A percentile compares a stretch with the other conserved stretches of the same genome.
Conservation (phyloP, 2,329 filamentous ascomycete genomes). For the Fusarium sarcochroum region DNA sequence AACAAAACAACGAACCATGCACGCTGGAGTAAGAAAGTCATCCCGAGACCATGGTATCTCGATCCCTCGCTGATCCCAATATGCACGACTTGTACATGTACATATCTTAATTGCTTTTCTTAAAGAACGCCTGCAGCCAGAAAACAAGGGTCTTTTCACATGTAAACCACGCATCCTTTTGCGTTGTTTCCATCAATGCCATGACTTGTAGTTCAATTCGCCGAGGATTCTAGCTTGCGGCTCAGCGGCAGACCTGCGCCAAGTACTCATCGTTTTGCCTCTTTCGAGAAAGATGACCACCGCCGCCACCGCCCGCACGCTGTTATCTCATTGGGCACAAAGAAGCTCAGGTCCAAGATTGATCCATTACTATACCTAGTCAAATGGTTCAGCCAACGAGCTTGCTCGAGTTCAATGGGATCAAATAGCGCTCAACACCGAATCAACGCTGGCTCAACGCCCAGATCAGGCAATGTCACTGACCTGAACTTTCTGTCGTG, state of each 20-base stretch:
- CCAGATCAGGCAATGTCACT: slow-evolving; percentile 31
- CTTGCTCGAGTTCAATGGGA: too few species aligned
- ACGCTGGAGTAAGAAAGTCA: not conserved
- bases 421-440: not conserved
- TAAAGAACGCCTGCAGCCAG: not conserved
- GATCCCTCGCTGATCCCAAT: not conserved
- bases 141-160: not conserved
- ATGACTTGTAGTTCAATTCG: slow-evolving; percentile 2
- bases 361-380: too few species aligned
- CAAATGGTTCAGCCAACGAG: too few species aligned
- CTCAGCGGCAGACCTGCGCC: slow-evolving; percentile 37
- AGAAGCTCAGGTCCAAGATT: too few species aligned
- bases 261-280: slow-evolving; percentile 28
- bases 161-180: not conserved
- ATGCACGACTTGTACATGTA: not conserved
- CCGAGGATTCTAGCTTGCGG: slow-evolving; percentile 24
- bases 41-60: not conserved
- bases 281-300: slow-evolving; percentile 2
- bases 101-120: not conserved
- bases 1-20: not conserved
- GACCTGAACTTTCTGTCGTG: not conserved
- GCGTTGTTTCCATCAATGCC: not conserved
- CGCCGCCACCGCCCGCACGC: not conserved
- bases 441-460: slow-evolving; percentile 20
- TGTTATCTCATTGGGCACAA: not conserved